Evolutionary conservation across 2,329 filamentous ascomycete genomes (phyloP).

Genomic region (Fusarium camptoceras): DNA sequence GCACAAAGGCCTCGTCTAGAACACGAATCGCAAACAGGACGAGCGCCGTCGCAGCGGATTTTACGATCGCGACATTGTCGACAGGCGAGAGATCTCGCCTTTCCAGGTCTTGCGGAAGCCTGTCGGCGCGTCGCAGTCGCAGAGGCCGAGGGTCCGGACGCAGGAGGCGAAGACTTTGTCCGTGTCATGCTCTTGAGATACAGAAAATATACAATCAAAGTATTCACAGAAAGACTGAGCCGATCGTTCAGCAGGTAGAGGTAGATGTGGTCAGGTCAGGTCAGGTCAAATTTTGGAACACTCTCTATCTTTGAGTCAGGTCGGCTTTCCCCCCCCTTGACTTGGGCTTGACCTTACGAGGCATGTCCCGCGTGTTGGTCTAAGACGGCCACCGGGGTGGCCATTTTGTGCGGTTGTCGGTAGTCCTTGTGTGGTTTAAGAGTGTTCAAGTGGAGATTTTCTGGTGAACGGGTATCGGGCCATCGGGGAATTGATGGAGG

Average conservation of each 20-base stretch:
- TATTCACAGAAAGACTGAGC: background rate
- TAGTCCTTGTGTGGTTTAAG: constrained; percentile 14
- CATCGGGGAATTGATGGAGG: constrained; percentile 9
- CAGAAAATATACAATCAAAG: background rate
- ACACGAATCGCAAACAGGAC: constrained; percentile 46
- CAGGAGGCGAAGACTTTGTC: constrained; percentile 22
- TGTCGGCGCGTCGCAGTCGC: constrained; percentile 38
- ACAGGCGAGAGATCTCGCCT: constrained; percentile 46
- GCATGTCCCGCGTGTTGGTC: constrained; percentile 14
- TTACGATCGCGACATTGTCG: constrained; percentile 48
- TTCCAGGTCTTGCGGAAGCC: constrained; percentile 32
- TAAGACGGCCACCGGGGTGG: constrained; percentile 40
- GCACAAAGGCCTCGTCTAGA: constrained; percentile 40
- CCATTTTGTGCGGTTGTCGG: constrained; percentile 40
- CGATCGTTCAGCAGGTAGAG: background rate
- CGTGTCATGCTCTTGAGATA: constrained; percentile 15
- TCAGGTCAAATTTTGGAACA: constrained; percentile 6
- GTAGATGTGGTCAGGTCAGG: background rate
- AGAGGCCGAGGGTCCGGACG: constrained; percentile 35
- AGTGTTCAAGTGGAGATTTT: constrained; percentile 9
- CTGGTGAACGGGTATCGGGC: constrained; percentile 28
- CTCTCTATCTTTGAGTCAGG: constrained; percentile 3
- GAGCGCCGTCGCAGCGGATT: constrained; percentile 47
- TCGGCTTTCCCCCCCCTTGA: constrained; percentile 1
- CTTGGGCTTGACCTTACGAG: constrained; percentile 11